Percentiles rank a stretch among this genome's conserved stretches.
phyloP scores from a whole-genome alignment of 257 asterid genomes.

The Jacaranda mimosifolia region DNA sequence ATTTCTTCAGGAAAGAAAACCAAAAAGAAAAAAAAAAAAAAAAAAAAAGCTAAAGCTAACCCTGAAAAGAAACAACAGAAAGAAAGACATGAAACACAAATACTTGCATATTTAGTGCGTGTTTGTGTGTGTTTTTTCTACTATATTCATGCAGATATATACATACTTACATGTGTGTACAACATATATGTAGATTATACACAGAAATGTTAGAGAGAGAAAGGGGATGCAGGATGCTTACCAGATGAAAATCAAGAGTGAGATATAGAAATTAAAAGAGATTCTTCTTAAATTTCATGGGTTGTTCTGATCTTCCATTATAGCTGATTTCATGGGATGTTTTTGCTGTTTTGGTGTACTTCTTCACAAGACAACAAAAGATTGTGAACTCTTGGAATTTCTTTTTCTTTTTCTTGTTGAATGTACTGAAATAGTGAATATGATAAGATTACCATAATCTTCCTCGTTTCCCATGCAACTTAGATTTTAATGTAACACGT shows the following conservation, averaged over 20 bases:
- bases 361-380: constrained; percentile 37
- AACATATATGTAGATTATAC: neutral
- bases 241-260: constrained; percentile 27
- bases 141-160: neutral
- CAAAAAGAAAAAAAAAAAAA: no score
- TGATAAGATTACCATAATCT: neutral
- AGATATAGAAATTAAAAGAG: neutral
- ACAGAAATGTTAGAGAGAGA: neutral
- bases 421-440: no score
- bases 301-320: constrained; percentile 27
- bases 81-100: no score
- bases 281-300: constrained; percentile 5
- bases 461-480: constrained; percentile 15
- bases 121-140: no score
- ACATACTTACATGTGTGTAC: neutral
- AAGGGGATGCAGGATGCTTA: neutral
- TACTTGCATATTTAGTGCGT: no score
- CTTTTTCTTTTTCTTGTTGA: neutral
- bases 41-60: no score
- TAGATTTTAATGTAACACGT: neutral
- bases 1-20: no score
- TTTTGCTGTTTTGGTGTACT: constrained; percentile 12
- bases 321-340: constrained; percentile 43
- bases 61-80: no score
- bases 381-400: constrained; percentile 30